phyloP scores from a whole-genome alignment of 2,329 filamentous ascomycete genomes.

The Cladophialophora yegresii region DNA sequence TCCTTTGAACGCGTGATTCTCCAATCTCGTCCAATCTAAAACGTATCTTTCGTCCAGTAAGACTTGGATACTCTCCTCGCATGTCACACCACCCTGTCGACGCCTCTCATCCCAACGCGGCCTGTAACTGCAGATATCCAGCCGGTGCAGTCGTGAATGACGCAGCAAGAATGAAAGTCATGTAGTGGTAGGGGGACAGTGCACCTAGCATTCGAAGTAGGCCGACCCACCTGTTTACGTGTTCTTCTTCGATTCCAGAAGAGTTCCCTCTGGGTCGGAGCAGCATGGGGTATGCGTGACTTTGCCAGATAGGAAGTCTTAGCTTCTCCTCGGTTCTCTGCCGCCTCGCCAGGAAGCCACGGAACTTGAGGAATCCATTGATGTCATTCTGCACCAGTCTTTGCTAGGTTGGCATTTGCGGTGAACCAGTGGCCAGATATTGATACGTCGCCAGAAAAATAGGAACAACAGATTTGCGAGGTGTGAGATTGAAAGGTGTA shows the following conservation, averaged over 20 bases:
- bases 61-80: not conserved
- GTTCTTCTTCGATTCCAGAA: conserved; percentile 16
- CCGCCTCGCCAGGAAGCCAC: conserved; percentile 12
- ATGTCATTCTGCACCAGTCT: conserved; percentile 7
- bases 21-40: not conserved
- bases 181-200: not conserved
- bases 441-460: not conserved
- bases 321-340: not conserved
- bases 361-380: conserved; percentile 7
- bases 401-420: not conserved
- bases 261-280: not conserved
- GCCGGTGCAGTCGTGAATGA: not conserved
- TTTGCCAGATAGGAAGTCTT: conserved; percentile 11
- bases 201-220: not conserved
- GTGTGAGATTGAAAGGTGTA: not conserved
- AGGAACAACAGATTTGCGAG: not conserved
- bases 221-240: conserved; percentile 14
- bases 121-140: not conserved
- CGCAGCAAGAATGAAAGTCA: not conserved
- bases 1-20: not conserved
- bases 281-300: not conserved
- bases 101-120: not conserved
- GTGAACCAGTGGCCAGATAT: not conserved
- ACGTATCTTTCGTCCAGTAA: not conserved
- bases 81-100: not conserved